Evolutionary conservation across 352 stramenopile species (phyloP), one percentile per base, ranked within the genome.

Genomic region (Thalassiosira exigua): DNA sequence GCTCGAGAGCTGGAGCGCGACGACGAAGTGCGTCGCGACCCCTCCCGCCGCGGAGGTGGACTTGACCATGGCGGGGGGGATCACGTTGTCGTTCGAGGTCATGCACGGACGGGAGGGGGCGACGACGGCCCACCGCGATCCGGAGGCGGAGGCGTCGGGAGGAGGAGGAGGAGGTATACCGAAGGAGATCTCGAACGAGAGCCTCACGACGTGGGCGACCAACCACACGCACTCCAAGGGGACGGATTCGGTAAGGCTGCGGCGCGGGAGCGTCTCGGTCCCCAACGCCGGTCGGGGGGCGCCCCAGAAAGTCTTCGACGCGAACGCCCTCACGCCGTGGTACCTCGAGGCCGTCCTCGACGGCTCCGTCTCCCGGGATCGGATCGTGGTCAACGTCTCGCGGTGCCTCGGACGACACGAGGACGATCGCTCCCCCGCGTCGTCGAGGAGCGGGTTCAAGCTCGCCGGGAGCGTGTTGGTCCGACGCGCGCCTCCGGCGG

Each of bases 311-410:
- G 21, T 67, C 17, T 92, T 90, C 59, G 83, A 93, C 86, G 83
- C 86, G 3, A 93, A 93, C 71, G 74, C 77, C 7, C 48, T 91
- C 22, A 80, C 88, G 21, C 88, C 88, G 4, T 93, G 88, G 88
- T 86, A 82, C 62, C 79, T 92, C 22, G 80, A 93, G 27, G 75
- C 88, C 44, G 69, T 71, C 19, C 79, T 90, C 2, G 82, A 91
- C 48, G 88, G 88, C 29, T 75, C 57, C 14, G 60, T 91, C 0
- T 75, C 61, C 19, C 76, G 79, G 5, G 86, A 92, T 26, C 88
- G 88, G 64, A 73, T 93, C 44, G 73, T 86, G 5, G 56, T 92
- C 36, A 86, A 91, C 61, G 59, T 93, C 33, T 59, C 82, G 19
- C 78, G 86, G 26, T 88, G 78, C 59, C 80, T 74, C 12, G 76